These are phyloP conservation scores for Arthrobotrys pseudoclavata DNA, from an alignment of 2,329 filamentous ascomycete species.

Conservation along the genomic window DNA sequence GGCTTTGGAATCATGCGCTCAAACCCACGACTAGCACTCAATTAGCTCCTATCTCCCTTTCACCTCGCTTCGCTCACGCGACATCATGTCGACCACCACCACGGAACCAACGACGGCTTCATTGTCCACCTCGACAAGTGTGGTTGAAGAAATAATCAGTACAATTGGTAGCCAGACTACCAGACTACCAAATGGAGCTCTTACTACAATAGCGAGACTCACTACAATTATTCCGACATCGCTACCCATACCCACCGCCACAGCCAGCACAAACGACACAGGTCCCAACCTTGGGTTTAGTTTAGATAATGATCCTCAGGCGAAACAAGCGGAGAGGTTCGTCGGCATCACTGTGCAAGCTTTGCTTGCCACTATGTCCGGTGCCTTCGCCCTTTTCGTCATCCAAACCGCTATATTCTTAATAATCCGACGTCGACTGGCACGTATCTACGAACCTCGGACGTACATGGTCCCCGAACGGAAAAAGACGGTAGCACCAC, in stretches of 20 bases:
- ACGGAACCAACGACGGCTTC: constrained; percentile 18
- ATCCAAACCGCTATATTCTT: constrained; percentile 47
- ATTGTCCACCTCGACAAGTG: constrained; percentile 11
- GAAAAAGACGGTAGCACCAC: constrained; percentile 45
- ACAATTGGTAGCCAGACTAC: constrained; percentile 16
- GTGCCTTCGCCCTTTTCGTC: constrained; percentile 54
- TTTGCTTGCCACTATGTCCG: constrained; percentile 49
- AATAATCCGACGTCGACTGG: constrained; percentile 38
- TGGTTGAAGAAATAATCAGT: constrained; percentile 7
- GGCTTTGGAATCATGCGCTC: constrained; percentile 23
- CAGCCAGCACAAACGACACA: constrained; percentile 2
- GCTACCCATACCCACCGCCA: constrained; percentile 31
- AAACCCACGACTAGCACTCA: constrained; percentile 1
- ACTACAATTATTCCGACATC: constrained; percentile 9
- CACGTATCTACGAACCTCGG: constrained; percentile 53
- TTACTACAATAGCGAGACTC: constrained; percentile 14
- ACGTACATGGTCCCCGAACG: constrained; percentile 57
- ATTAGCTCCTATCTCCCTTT: constrained; percentile 5
- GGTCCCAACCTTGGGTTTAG: neutral
- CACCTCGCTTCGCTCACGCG: constrained; percentile 27
- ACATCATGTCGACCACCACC: constrained; percentile 39
- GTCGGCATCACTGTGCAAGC: constrained; percentile 51
- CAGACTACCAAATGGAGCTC: constrained; percentile 16
- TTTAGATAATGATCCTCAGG: constrained; percentile 41
- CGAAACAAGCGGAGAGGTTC: constrained; percentile 41